These are phyloP conservation scores for Fusarium sulawesiense DNA, from an alignment of 2,329 filamentous ascomycete genomes.

Conservation along the genomic window DNA sequence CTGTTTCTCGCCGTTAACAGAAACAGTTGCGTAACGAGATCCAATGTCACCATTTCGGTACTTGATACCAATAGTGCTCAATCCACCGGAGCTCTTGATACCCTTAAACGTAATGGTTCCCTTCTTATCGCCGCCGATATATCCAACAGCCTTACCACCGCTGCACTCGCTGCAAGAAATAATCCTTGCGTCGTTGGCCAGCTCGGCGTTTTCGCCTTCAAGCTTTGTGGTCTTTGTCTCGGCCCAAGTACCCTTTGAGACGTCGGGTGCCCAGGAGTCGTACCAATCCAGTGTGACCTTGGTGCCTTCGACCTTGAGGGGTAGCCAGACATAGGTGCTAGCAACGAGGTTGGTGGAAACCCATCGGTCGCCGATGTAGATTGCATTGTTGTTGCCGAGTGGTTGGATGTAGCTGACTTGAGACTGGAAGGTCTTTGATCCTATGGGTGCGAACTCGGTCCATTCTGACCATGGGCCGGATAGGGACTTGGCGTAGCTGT, in stretches of 20 bases:
- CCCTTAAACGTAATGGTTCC: constrained; percentile 61
- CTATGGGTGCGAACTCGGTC: constrained; percentile 67
- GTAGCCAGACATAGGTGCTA: constrained; percentile 74
- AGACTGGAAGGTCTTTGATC: constrained; percentile 67
- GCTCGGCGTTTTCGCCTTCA: constrained; percentile 62
- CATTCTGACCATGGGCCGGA: constrained; percentile 71
- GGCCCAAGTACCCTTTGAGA: constrained; percentile 56
- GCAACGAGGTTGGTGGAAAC: constrained; percentile 67
- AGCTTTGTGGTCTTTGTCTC: constrained; percentile 59
- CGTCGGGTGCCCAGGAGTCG: constrained; percentile 66
- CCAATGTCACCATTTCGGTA: constrained; percentile 66
- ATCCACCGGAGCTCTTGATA: constrained; percentile 58
- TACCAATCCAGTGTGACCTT: constrained; percentile 62
- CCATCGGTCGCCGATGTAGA: constrained; percentile 78
- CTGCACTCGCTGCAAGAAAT: constrained; percentile 65
- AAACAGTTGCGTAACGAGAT: constrained; percentile 64
- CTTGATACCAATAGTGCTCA: constrained; percentile 65
- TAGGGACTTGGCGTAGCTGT: constrained; percentile 68
- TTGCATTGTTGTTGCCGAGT: constrained; percentile 52
- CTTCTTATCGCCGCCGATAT: constrained; percentile 61
- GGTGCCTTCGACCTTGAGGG: constrained; percentile 64
- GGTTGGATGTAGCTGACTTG: constrained; percentile 71
- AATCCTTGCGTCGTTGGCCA: constrained; percentile 58
- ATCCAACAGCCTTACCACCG: constrained; percentile 61
- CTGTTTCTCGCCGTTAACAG: constrained; percentile 65